A percentile compares a stretch with the other conserved stretches of the same genome.
phyloP scores from a whole-genome alignment of 371 early-diverging fungal species.

The Haplosporangium sp. region DNA sequence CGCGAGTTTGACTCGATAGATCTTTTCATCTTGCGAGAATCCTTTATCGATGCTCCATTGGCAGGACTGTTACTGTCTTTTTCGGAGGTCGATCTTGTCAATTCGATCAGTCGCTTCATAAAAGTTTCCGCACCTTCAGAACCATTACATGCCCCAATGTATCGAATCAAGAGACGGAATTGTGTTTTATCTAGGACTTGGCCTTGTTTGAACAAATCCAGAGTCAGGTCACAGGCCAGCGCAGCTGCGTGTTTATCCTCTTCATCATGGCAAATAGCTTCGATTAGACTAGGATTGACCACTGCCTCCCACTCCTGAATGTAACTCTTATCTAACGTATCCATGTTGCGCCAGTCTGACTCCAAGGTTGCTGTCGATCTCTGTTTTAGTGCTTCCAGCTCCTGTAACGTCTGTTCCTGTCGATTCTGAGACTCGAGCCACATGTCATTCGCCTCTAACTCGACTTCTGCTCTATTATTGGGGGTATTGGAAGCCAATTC shows the following conservation, averaged over 20 bases:
- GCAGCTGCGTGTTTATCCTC: slow-evolving; percentile 11
- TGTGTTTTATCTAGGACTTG: slow-evolving; percentile 20
- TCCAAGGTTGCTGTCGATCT: not conserved
- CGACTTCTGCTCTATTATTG: not conserved
- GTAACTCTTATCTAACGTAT: not conserved
- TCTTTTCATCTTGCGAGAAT: slow-evolving; percentile 7
- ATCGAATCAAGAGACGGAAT: slow-evolving; percentile 22
- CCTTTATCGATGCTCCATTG: slow-evolving; percentile 3
- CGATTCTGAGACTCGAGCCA: slow-evolving; percentile 14
- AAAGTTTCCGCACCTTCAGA: slow-evolving; percentile 26
- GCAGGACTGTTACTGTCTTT: not conserved
- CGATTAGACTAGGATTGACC: slow-evolving; percentile 33
- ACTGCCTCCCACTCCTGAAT: slow-evolving; percentile 18
- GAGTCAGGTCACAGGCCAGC: slow-evolving; percentile 21
- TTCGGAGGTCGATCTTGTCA: not conserved
- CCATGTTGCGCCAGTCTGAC: not conserved
- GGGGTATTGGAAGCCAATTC: not conserved
- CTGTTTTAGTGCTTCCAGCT: slow-evolving; percentile 1
- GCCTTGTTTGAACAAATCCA: slow-evolving; percentile 18
- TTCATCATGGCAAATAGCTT: slow-evolving; percentile 27
- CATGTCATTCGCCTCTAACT: not conserved
- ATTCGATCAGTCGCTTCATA: slow-evolving; percentile 21
- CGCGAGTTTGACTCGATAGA: slow-evolving; percentile 2
- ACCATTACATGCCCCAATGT: slow-evolving; percentile 16
- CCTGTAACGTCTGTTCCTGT: slow-evolving; percentile 11